Base-by-base conservation (phyloP, 495 filamentous ascomycete species). In the Lasiosphaeriaceae sp. region DNA sequence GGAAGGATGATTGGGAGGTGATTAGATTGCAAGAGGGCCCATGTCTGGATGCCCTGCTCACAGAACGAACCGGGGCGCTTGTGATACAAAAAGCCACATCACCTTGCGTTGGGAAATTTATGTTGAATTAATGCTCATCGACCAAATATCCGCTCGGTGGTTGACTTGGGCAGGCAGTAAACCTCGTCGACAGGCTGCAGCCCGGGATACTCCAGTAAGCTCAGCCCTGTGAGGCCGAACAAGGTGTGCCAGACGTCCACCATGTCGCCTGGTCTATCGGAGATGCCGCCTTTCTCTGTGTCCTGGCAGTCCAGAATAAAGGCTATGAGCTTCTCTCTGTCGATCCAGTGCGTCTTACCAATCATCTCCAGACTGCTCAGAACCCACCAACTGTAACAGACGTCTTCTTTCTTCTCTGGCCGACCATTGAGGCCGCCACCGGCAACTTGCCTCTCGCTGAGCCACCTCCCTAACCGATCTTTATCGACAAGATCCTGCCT, bases 341-440 rank as follows among this genome's bases (percentile, higher is more conserved):
- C 88, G 63, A 98, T 92, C 94, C 94, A 98, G 70, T 96, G 85
- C 39, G 92, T 77, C 56, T 87, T 83, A 50, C 82, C 89, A 57
- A 97, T 89, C 84, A 97, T 96, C 22, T 85, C 87, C 56, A 98
- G 69, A 67, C 91, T 96, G 63, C 86, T 89, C 53, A 88, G 70
- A 22, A 97, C 94, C 94, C 94, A 98, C 94, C 94, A 98, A 67
- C 89, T 95, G 70, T 98, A 98, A 73, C 94, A 98, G 7, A 96
- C 92, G 74, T 98, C 95, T 69, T 93, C 91, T 51, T 91, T 75
- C 75, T 98, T 98, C 74, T 97, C 95, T 1, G 94, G 94, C 49
- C 94, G 81, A 3, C 94, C 94, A 66, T 97, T 98, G 26, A 98
- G 74, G 4, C 94, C 94, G 31, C 95, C 95, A 22, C 84, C 86